Conservation (phyloP, 805 yeast genomes). For the Saturnispora gosingensis region DNA sequence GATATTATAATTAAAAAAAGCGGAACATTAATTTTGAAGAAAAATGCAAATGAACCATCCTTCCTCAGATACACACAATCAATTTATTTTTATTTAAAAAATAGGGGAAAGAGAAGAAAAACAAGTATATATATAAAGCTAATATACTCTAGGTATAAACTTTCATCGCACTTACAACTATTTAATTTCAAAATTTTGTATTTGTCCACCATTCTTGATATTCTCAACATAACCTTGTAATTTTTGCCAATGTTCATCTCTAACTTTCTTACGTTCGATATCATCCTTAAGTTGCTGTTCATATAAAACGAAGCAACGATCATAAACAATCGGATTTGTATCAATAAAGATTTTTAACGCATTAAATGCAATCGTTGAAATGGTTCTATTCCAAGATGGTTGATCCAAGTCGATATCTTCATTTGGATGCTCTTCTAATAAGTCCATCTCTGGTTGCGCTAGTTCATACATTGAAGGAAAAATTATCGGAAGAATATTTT, state of each 20-base stretch:
- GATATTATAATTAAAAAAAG: neutral
- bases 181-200: conserved; percentile 52
- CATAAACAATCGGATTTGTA: conserved; percentile 82
- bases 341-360: conserved; percentile 91
- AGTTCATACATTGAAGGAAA: conserved; percentile 85
- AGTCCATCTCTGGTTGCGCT: conserved; percentile 36
- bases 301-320: conserved; percentile 83
- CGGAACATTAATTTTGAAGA: neutral
- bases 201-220: conserved; percentile 21
- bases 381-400: conserved; percentile 86
- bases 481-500: conserved; percentile 83
- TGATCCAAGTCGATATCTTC: conserved; percentile 35
- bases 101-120: neutral
- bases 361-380: conserved; percentile 81
- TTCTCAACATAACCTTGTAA: conserved; percentile 51
- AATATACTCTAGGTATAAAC: neutral
- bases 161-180: neutral
- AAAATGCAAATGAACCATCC: neutral
- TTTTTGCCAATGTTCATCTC: conserved; percentile 62
- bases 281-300: conserved; percentile 73
- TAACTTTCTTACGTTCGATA: conserved; percentile 48
- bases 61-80: neutral
- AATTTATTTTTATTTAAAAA: no score
- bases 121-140: neutral
- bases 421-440: conserved; percentile 21